Evolutionary conservation across 2,329 filamentous ascomycete genomes (phyloP), one percentile per base, ranked within the genome.

Genomic region (Dothistroma pini): DNA sequence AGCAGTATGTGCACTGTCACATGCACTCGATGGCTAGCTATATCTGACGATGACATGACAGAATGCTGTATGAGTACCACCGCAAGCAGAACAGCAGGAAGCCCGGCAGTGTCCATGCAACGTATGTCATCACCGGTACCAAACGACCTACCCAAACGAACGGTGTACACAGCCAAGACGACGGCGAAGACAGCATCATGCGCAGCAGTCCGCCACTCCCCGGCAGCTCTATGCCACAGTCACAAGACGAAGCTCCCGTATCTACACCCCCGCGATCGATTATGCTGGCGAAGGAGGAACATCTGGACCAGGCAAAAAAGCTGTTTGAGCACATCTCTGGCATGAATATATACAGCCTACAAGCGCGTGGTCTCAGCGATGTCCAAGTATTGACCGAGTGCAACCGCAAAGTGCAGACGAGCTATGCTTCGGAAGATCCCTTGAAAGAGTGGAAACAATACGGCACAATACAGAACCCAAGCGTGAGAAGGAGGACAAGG

Each of bases 21-120:
- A 35, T 50, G 19, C 34, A 22, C 11, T 9, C 5, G 12, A n/a
- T n/a, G n/a, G n/a, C n/a, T n/a, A n/a, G 21, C 2, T 21, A n/a
- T n/a, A 50, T 22, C 48, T 34, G 48, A 25, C 59, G 21, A 71
- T 74, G 19, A 75, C 52, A 5, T 61, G 65, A 1, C 41, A 96
- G 89, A 75, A 96, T 95, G 84, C 85, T 93, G 16, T 96, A 86
- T 76, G 90, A 96, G 34, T 97, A 96, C 68, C 86, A 97, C 74
- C 81, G 83, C 64, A 84, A 82, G 59, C 89, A 96, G 73, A 96
- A 92, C 75, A 81, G 80, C 58, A 90, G 89, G 75, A 89, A 86
- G 63, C 82, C 89, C 0, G 84, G 86, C 22, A 88, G 86, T 29
- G 81, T 97, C n/a, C 86, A 96, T 77, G 95, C 93, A 50, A 97